Evolutionary conservation across 306 rosid genomes (phyloP), one percentile per base, ranked within the genome.

Genomic region (Vigna angularis): DNA sequence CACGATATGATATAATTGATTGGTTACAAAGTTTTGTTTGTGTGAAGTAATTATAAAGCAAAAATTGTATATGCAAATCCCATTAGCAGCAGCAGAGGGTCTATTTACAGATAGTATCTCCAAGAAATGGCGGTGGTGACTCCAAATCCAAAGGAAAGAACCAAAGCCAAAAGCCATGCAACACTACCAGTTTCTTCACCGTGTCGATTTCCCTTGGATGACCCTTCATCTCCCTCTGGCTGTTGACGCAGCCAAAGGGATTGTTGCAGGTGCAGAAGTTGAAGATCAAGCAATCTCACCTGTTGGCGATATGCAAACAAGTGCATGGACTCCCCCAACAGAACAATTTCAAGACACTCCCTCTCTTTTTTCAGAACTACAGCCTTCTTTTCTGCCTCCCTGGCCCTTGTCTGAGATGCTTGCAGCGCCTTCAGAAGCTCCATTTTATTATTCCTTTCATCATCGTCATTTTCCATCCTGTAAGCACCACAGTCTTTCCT

Each of bases 361-460:
- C 72, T 90, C 62, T 96, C 97, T 76, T 66, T 83, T 0, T 38
- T 83, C 85, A 96, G 70, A 61, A 20, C 59, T 22, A 83, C 86
- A 10, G 86, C 88, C 88, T 75, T 88, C 72, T 82, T 85, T 79
- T 93, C 94, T 1, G 97, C 96, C 55, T 88, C 98, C 72, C 99
- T 88, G 1, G 91, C 97, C 4, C 98, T 38, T 5, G 89, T 87
- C 30, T 95, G 98, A 7, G 98, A 95, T 40, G 87, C 81, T 79
- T 91, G 85, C 84, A 95, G 51, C 1, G 98, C 97, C 89, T 91
- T 95, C 45, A 90, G 73, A 67, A 93, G 84, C 83, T 91, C 89
- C 79, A 85, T 44, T 72, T 89, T 88, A 47, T 84, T 90, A 47
- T 84, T 90, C 53, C 22, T 63, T 1, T 79, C 76, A 1, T 52